phyloP scores from a whole-genome alignment of 1,139 yeast genomes.

The Debaryomyces sp. region DNA sequence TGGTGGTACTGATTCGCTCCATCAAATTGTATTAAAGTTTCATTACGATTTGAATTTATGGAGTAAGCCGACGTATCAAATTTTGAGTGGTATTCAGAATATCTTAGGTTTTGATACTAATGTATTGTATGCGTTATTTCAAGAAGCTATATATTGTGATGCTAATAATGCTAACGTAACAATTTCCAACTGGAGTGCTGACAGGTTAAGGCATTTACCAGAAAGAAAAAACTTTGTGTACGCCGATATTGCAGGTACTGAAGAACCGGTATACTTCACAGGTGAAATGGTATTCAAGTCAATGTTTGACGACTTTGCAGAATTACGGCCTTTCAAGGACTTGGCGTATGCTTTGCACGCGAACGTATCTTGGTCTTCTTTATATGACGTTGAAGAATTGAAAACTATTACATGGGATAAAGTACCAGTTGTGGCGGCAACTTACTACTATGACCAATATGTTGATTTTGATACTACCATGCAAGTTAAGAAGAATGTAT shows the following conservation, averaged over 20 bases:
- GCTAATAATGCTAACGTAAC: conserved; percentile 21
- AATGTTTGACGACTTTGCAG: conserved; percentile 51
- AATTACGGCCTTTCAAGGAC: conserved; percentile 40
- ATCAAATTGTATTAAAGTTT: conserved; percentile 42
- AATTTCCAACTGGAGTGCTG: conserved; percentile 52
- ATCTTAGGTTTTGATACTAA: conserved; percentile 53
- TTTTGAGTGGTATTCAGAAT: conserved; percentile 34
- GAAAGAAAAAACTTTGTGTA: conserved; percentile 31
- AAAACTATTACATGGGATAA: conserved; percentile 28
- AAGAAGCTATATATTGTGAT: conserved; percentile 59
- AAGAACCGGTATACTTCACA: conserved; percentile 46
- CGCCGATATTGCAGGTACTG: conserved; percentile 10
- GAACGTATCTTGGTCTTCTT: conserved; percentile 40
- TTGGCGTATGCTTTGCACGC: conserved; percentile 48
- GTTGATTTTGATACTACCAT: conserved; percentile 52
- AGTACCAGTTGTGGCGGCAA: conserved; percentile 56
- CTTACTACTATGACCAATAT: conserved; percentile 54
- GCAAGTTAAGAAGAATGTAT: conserved; percentile 32
- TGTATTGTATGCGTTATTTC: conserved; percentile 54
- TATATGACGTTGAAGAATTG: conserved; percentile 42
- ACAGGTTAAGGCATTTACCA: conserved; percentile 34
- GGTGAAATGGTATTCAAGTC: conserved; percentile 61
- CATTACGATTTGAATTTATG: conserved; percentile 36
- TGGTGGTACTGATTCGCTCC: conserved; percentile 54
- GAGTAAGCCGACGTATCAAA: conserved; percentile 38